These are phyloP conservation scores for Phytopythium chamaehyphon DNA, from an alignment of 352 stramenopile genomes.

Conservation along the genomic window DNA sequence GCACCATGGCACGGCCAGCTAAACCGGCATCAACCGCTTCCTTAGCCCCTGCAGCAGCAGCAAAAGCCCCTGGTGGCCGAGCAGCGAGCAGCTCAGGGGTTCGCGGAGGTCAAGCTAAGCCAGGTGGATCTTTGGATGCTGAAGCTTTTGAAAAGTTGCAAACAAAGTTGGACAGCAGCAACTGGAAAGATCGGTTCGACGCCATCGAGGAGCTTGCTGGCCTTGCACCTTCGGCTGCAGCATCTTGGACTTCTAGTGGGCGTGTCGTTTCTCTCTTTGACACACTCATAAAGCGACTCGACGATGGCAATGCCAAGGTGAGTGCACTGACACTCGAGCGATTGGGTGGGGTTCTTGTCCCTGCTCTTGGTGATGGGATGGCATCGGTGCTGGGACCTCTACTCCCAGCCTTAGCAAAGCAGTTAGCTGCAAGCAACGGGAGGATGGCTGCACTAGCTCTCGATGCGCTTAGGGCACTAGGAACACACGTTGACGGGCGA, in stretches of 20 bases:
- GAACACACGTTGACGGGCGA: slow-evolving; percentile 35
- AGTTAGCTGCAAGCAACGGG: slow-evolving; percentile 47
- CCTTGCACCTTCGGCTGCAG: not conserved
- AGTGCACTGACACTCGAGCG: slow-evolving; percentile 53
- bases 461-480: slow-evolving; percentile 40
- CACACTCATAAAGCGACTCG: slow-evolving; percentile 55
- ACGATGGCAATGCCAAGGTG: slow-evolving; percentile 79
- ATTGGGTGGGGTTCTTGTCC: slow-evolving; percentile 41
- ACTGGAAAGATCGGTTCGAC: slow-evolving; percentile 79
- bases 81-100: too few relatives aligned
- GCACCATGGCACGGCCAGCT: slow-evolving; percentile 2
- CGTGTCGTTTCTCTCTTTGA: slow-evolving; percentile 70
- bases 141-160: slow-evolving; percentile 36
- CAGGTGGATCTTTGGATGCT: slow-evolving; percentile 18
- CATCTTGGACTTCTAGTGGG: slow-evolving; percentile 26
- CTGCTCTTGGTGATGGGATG: slow-evolving; percentile 41
- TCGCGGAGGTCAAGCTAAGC: too few relatives aligned
- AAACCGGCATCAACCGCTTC: not conserved
- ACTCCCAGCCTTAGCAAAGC: slow-evolving; percentile 49
- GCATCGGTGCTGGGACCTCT: slow-evolving; percentile 56
- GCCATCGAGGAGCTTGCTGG: slow-evolving; percentile 33
- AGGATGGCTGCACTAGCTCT: slow-evolving; percentile 43
- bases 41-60: not conserved
- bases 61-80: too few relatives aligned
- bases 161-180: slow-evolving; percentile 55